Conservation (phyloP, 2,329 filamentous ascomycete genomes). For the Fusarium nisikadoi region DNA sequence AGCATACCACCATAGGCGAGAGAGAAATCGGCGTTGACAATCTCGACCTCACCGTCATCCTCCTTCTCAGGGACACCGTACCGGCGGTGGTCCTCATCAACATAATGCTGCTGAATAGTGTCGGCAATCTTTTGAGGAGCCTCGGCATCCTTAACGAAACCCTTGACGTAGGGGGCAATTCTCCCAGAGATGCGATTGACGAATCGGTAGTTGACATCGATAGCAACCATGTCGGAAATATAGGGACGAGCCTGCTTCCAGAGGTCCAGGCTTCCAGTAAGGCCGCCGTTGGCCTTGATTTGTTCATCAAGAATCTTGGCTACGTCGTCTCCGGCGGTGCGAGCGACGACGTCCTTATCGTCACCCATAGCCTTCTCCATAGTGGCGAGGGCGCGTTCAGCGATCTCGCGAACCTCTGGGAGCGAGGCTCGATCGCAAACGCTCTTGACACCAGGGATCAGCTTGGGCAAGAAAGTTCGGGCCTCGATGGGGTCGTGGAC, state of each 20-base stretch:
- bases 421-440: slow-evolving; percentile 90
- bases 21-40: slow-evolving; percentile 98
- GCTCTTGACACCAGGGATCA: slow-evolving; percentile 91
- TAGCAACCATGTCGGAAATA: slow-evolving; percentile 84
- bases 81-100: slow-evolving; percentile 87
- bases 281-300: slow-evolving; percentile 74
- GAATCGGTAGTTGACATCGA: slow-evolving; percentile 86
- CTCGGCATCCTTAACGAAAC: slow-evolving; percentile 71
- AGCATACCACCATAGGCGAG: slow-evolving; percentile 98
- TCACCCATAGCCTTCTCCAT: slow-evolving; percentile 94
- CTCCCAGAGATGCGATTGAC: slow-evolving; percentile 75
- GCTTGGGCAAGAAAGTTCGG: slow-evolving; percentile 91
- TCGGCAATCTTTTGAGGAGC: slow-evolving; percentile 73
- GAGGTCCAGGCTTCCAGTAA: slow-evolving; percentile 68
- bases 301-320: slow-evolving; percentile 78
- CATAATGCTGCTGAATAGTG: slow-evolving; percentile 79
- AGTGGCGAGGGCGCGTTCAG: slow-evolving; percentile 80
- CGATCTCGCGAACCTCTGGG: slow-evolving; percentile 93
- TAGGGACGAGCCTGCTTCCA: slow-evolving; percentile 78
- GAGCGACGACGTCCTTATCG: slow-evolving; percentile 72
- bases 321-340: slow-evolving; percentile 78
- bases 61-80: slow-evolving; percentile 86
- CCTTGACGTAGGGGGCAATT: slow-evolving; percentile 79
- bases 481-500: slow-evolving; percentile 96
- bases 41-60: slow-evolving; percentile 92